These are phyloP conservation scores for Trichosporon sp. DNA, from an alignment of 1,284 basidiomycete genomes.

Conservation along the genomic window DNA sequence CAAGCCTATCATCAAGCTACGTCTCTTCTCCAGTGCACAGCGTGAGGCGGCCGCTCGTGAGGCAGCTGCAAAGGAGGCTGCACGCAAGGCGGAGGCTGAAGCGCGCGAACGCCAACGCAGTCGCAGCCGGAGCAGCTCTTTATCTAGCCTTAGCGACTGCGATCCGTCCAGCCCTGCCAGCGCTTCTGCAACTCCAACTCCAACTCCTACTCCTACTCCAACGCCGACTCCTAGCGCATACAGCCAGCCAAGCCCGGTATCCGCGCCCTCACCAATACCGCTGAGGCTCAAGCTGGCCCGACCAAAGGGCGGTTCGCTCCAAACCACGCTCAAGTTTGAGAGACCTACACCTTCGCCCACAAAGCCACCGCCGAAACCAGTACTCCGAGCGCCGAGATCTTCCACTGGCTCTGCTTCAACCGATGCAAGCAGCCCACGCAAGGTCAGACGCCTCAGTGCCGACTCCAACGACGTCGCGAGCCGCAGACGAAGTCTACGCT, in stretches of 20 bases:
- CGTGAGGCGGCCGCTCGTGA: not conserved
- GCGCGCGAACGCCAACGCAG: not conserved
- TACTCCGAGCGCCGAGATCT: not conserved
- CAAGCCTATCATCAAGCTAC: not conserved
- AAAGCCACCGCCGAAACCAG: not conserved
- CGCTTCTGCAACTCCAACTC: not conserved
- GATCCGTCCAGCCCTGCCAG: not conserved
- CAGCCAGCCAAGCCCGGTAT: not conserved
- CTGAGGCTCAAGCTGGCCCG: not conserved
- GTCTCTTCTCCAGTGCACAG: not conserved
- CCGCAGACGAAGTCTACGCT: not conserved
- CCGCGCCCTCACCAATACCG: not conserved
- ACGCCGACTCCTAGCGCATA: not conserved
- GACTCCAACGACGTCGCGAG: not conserved
- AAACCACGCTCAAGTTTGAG: not conserved
- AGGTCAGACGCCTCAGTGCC: not conserved
- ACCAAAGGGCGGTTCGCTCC: not conserved
- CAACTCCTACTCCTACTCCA: not conserved
- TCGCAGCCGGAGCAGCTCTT: not conserved
- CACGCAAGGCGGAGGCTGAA: not conserved
- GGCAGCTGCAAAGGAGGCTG: not conserved
- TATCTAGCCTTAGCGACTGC: constrained; percentile 4
- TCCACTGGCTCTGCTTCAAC: not conserved
- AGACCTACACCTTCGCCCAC: not conserved
- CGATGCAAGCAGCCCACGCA: not conserved